phyloP scores from a whole-genome alignment of 768 basidiomycete genomes.

The Neoboletus subvelutipes region DNA sequence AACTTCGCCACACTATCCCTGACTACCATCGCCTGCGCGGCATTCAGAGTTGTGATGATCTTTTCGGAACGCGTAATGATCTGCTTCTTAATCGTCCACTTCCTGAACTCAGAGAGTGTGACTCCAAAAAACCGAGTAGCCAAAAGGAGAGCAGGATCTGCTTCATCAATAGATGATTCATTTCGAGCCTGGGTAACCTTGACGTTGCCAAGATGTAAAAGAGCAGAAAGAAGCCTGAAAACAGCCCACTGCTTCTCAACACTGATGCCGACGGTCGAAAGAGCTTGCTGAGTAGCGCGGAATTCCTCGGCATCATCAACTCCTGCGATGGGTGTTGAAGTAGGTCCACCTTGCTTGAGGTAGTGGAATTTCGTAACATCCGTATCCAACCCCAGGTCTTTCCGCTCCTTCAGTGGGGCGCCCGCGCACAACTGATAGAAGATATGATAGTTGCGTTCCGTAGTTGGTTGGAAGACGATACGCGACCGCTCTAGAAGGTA shows the following conservation, averaged over 20 bases:
- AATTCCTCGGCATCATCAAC: slow-evolving; percentile 98
- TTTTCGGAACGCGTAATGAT: slow-evolving; percentile 93
- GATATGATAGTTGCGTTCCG: slow-evolving; percentile 98
- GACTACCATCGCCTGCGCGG: slow-evolving; percentile 88
- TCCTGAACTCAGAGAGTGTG: slow-evolving; percentile 90
- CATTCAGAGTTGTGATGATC: slow-evolving; percentile 85
- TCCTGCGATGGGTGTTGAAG: slow-evolving; percentile 82
- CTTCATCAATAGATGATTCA: slow-evolving; percentile 83
- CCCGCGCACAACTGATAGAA: slow-evolving; percentile 99
- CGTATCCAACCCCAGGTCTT: slow-evolving; percentile 86
- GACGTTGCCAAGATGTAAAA: slow-evolving; percentile 98
- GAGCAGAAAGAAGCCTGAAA: slow-evolving; percentile 87
- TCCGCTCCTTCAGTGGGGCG: slow-evolving; percentile 91
- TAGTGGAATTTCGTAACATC: slow-evolving; percentile 89
- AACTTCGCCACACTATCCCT: slow-evolving; percentile 97
- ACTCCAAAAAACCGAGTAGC: slow-evolving; percentile 91
- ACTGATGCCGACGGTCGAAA: slow-evolving; percentile 96
- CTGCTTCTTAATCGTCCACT: slow-evolving; percentile 98
- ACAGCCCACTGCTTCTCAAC: slow-evolving; percentile 99
- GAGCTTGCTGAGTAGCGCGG: slow-evolving; percentile 85
- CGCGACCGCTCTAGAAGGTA: slow-evolving; percentile 97
- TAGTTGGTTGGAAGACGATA: slow-evolving; percentile 94
- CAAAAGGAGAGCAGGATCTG: slow-evolving; percentile 73
- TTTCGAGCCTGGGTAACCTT: slow-evolving; percentile 78
- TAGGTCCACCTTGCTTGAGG: slow-evolving; percentile 89